A percentile compares a stretch with the other conserved stretches of the same genome.
Evolutionary conservation across 768 basidiomycete species (phyloP).

Genomic region (Pleurotus tuber-regium): DNA sequence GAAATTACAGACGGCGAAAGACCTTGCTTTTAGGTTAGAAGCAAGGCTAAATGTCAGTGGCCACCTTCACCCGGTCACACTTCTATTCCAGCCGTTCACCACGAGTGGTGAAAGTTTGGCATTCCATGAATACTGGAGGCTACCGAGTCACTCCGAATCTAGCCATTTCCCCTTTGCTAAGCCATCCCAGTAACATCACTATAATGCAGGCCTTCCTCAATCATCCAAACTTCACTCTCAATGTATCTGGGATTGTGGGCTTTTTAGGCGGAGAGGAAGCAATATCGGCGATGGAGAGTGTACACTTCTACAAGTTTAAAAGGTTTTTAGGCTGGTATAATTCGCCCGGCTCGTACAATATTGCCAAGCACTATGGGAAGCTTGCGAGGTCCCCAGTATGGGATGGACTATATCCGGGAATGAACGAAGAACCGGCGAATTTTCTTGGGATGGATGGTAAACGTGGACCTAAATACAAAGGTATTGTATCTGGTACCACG

Average conservation of each 20-base stretch:
- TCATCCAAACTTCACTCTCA: conserved; percentile 16
- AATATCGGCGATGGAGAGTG: conserved; percentile 29
- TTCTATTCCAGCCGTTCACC: too few relatives aligned
- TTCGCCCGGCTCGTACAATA: conserved; percentile 27
- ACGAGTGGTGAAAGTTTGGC: too few relatives aligned
- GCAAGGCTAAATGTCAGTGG: too few relatives aligned
- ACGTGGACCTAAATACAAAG: conserved; percentile 24
- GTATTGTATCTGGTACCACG: conserved; percentile 21
- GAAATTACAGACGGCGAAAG: too few relatives aligned
- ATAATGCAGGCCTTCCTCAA: too few relatives aligned
- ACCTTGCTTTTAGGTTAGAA: too few relatives aligned
- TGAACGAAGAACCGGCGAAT: conserved; percentile 25
- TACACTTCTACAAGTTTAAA: conserved; percentile 29
- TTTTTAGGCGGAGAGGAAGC: conserved; percentile 35
- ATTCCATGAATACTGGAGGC: too few relatives aligned
- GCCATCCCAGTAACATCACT: too few relatives aligned
- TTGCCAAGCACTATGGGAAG: conserved; percentile 28
- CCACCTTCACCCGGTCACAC: too few relatives aligned
- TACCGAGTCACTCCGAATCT: too few relatives aligned
- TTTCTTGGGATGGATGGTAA: conserved; percentile 24
- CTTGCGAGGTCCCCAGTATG: conserved; percentile 32
- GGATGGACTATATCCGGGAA: conserved; percentile 31
- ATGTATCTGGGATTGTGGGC: conserved; percentile 28
- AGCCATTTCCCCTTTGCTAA: too few relatives aligned
- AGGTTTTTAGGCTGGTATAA: conserved; percentile 37